Base-by-base conservation (phyloP, 148 eudicot genomes). In the Pouteria glomerata region DNA sequence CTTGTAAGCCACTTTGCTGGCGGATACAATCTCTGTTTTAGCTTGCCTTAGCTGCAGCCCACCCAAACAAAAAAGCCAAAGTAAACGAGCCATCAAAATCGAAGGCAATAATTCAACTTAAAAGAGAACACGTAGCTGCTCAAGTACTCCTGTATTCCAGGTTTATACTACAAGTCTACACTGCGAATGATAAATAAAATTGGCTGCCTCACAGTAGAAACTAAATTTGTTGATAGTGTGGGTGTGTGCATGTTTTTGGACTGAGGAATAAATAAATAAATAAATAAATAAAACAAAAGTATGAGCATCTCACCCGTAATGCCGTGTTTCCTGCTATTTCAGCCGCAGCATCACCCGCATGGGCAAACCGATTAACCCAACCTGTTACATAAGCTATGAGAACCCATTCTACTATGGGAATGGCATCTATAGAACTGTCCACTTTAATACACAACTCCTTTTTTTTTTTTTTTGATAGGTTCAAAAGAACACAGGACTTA, bases 331-430 rank as follows among this genome's bases (percentile, higher is more conserved):
- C 98, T 21, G 96, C 97, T 79, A 94, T 87, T 69, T 94, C 98
- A 2, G 77, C 91, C n/a, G 98, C 97, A 57, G 97, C 79, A 75
- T 94, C 98, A 60, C 98, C 98, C 48, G 93, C 98, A 81, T 94
- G 73, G 13, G 98, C 98, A 81, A 94, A 89, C 76, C 98, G 84
- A 78, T 94, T 94, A 50, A 94, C 97, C 98, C 98, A 94, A 63
- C 96, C 98, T 94, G 93, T 65, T 35, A 57, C 33, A 68, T 33
- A 70, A 61, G 44, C 33, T 60, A 62, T 62, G 52, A 76, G 34
- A 15, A 53, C 52, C 33, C 61, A 53, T 24, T 39, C 44, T 10
- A 39, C 10, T 39, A 5, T 39, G 7, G 10, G 44, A 39, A 39
- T n/a, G n/a, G n/a, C n/a, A n/a, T n/a, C n/a, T n/a, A n/a, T n/a